These are phyloP conservation scores for Leucaena leucocephala DNA, from an alignment of 306 rosid genomes.

Conservation along the genomic window DNA sequence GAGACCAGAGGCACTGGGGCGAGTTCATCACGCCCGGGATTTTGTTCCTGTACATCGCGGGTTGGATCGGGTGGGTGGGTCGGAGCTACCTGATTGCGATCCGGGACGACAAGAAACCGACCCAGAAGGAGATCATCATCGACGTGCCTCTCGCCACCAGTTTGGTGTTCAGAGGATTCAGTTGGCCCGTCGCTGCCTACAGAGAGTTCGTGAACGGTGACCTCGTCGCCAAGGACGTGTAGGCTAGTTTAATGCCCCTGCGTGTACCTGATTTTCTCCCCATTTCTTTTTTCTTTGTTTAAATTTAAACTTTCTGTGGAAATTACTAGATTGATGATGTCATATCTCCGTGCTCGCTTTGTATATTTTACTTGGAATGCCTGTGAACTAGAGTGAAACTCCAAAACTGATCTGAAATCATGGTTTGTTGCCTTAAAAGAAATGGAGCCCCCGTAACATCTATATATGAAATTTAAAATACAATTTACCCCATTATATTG, in stretches of 20 bases:
- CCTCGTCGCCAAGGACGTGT: slow-evolving; percentile 92
- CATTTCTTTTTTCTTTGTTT: not conserved
- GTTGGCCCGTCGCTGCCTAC: slow-evolving; percentile 95
- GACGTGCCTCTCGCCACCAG: slow-evolving; percentile 84
- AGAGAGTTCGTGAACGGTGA: slow-evolving; percentile 84
- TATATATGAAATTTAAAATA: no score
- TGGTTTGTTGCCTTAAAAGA: not conserved
- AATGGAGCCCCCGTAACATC: not conserved
- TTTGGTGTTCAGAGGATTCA: slow-evolving; percentile 82
- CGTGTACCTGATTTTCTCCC: not conserved
- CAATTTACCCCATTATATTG: not conserved
- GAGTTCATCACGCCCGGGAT: slow-evolving; percentile 91
- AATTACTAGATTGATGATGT: slow-evolving; percentile 4
- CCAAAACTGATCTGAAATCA: slow-evolving; percentile 1
- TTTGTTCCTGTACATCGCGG: slow-evolving; percentile 84
- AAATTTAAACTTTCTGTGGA: not conserved
- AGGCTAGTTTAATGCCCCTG: not conserved
- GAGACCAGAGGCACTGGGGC: slow-evolving; percentile 99
- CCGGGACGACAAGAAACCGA: slow-evolving; percentile 84
- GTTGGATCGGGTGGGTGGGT: slow-evolving; percentile 99
- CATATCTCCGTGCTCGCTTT: not conserved
- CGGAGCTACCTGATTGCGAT: slow-evolving; percentile 95
- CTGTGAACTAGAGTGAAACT: not conserved
- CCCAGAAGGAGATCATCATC: slow-evolving; percentile 92
- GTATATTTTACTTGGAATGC: slow-evolving; percentile 12